Base-by-base conservation (phyloP, 306 rosid species). In the Castanea crenata region DNA sequence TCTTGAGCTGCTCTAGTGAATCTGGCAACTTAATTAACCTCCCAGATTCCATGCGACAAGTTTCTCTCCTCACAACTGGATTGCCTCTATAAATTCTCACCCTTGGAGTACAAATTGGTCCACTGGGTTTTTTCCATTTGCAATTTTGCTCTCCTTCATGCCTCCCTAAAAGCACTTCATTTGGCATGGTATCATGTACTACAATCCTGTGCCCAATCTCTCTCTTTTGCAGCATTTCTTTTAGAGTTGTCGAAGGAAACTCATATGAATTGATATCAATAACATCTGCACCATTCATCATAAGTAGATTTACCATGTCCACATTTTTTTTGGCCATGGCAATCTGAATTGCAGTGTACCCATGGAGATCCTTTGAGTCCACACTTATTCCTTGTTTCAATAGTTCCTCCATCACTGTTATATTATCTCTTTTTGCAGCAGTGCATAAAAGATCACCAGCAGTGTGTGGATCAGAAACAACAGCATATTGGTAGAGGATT, bases 21-120 rank as follows among this genome's bases (percentile, higher is more conserved):
- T 68, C 71, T 59, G 99, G 98, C 88, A 95, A 74, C 82, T 85
- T 86, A 84, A 95, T 90, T 23, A 95, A 78, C 81, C 76, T 95
- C 59, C 99, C 99, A 71, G 96, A 80, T 78, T 90, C 90, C 73
- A 51, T 78, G 83, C 79, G 71, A 80, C 86, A 32, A 11, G 82
- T 76, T 77, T 88, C 86, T 80, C 76, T 90, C 77, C 94, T 92
- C 65, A 79, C 78, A 19, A 79, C 3, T 51, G 98, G 97, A 83
- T 95, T 89, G 11, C 96, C 97, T 87, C 79, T 88, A 78, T 90
- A 92, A 80, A 95, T 88, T 76, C 97, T 87, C 27, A 92, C 92
- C 68, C 99, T 92, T 19, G 69, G 78, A 38, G 11, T 38, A 86
- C 54, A 79, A 46, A 74, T 65, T 64, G 54, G 56, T 73, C 76